Evolutionary conservation across 352 stramenopile species (phyloP).

Genomic region (Blastocystis sp.): DNA sequence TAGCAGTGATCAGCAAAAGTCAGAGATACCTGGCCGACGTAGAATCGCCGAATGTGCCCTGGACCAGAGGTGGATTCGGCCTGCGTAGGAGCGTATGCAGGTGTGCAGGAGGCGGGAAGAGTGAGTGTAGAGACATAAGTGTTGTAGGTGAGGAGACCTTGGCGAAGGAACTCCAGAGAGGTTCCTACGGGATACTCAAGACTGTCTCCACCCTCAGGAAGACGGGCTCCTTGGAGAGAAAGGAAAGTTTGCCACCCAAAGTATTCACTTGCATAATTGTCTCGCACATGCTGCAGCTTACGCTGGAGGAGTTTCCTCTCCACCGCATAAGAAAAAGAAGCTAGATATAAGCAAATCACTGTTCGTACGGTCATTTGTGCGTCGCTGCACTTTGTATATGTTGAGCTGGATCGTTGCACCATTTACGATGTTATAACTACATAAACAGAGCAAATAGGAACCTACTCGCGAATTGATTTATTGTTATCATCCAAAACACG

Average conservation of each 20-base stretch:
- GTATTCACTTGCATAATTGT: neutral
- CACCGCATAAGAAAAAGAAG: neutral
- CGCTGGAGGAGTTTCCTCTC: neutral
- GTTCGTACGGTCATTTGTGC: neutral
- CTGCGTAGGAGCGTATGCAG: neutral
- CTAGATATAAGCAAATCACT: neutral
- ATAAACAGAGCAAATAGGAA: neutral
- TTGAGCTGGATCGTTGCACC: neutral
- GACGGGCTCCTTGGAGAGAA: neutral
- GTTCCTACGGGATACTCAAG: neutral
- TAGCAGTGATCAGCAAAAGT: slow-evolving; percentile 59
- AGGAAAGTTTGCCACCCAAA: neutral
- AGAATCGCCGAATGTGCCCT: neutral
- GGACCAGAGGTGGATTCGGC: neutral
- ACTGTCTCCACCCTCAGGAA: neutral
- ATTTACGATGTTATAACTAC: neutral
- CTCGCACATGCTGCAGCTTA: neutral
- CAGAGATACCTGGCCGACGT: neutral
- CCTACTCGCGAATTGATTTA: neutral
- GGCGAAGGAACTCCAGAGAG: neutral
- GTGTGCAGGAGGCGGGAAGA: neutral
- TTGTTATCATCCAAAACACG: neutral
- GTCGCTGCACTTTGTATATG: neutral
- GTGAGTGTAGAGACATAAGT: slow-evolving; percentile 2
- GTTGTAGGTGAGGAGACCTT: slow-evolving; percentile 45